Conservation (phyloP, 2,329 filamentous ascomycete genomes). For the Aureobasidium sp. region DNA sequence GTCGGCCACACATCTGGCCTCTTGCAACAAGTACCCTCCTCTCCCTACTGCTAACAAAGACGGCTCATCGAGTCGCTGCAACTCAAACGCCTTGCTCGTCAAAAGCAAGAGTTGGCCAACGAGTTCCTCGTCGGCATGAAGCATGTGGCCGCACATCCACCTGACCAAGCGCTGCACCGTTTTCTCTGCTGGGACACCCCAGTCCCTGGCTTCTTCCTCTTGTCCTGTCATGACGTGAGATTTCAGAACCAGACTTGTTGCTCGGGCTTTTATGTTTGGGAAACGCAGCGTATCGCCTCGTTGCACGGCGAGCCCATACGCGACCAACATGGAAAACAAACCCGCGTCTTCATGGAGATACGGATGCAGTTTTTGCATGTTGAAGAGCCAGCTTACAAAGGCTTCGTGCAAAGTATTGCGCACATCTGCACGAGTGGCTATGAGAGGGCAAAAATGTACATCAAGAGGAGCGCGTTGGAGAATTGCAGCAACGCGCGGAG, state of each 20-base stretch:
- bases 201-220: neutral
- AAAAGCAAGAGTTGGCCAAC: neutral
- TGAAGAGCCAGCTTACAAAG: constrained; percentile 8
- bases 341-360: constrained; percentile 1
- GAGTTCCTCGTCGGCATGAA: constrained; percentile 3
- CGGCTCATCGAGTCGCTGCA: neutral
- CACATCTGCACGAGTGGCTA: neutral
- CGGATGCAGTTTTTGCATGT: constrained; percentile 1
- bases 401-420: neutral
- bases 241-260: neutral
- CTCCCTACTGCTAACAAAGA: neutral
- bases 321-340: neutral
- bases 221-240: neutral
- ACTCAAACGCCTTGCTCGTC: neutral
- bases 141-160: constrained; percentile 7
- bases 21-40: constrained; percentile 3
- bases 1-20: neutral
- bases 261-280: constrained; percentile 10
- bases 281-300: neutral
- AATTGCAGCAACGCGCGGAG: neutral
- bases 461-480: neutral
- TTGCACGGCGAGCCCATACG: neutral
- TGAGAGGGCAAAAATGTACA: neutral
- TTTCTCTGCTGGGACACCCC: neutral
- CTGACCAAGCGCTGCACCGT: constrained; percentile 1